phyloP scores from a whole-genome alignment of 2,329 filamentous ascomycete species.

The Fonsecaea pugnacius region DNA sequence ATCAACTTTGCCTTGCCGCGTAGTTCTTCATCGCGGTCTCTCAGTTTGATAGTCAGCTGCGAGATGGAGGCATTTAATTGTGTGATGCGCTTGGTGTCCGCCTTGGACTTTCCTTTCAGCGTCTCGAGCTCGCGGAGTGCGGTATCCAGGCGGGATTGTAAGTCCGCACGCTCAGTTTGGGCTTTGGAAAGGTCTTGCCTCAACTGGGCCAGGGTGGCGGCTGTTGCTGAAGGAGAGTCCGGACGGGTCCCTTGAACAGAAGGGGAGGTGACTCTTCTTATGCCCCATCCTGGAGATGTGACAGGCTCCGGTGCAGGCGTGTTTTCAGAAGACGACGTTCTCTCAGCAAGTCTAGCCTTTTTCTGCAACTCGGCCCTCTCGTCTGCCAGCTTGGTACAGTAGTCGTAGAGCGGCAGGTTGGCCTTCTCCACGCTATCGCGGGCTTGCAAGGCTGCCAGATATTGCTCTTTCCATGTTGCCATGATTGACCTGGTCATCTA shows the following conservation, averaged over 20 bases:
- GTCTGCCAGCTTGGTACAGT: slow-evolving; percentile 57
- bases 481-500: slow-evolving; percentile 44
- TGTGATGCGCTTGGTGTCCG: slow-evolving; percentile 66
- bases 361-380: slow-evolving; percentile 34
- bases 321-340: slow-evolving; percentile 41
- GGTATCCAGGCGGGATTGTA: slow-evolving; percentile 66
- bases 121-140: slow-evolving; percentile 68
- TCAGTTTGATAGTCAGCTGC: slow-evolving; percentile 67
- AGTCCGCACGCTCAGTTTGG: slow-evolving; percentile 71
- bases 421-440: slow-evolving; percentile 70
- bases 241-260: slow-evolving; percentile 38
- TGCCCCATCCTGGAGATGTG: slow-evolving; percentile 16
- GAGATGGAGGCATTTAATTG: slow-evolving; percentile 67
- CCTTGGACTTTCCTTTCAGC: slow-evolving; percentile 63
- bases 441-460: slow-evolving; percentile 73
- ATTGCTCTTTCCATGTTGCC: slow-evolving; percentile 80
- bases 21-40: slow-evolving; percentile 84
- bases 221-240: background rate
- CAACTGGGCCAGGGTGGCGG: slow-evolving; percentile 44
- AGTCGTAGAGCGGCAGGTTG: slow-evolving; percentile 71
- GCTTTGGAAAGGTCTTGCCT: slow-evolving; percentile 75
- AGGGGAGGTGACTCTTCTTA: slow-evolving; percentile 40
- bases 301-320: slow-evolving; percentile 9
- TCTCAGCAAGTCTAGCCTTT: slow-evolving; percentile 18
- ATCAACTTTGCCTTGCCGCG: slow-evolving; percentile 81